These are phyloP conservation scores for Pseudogymnoascus sp. DNA, from an alignment of 2,329 filamentous ascomycete genomes.

Conservation along the genomic window DNA sequence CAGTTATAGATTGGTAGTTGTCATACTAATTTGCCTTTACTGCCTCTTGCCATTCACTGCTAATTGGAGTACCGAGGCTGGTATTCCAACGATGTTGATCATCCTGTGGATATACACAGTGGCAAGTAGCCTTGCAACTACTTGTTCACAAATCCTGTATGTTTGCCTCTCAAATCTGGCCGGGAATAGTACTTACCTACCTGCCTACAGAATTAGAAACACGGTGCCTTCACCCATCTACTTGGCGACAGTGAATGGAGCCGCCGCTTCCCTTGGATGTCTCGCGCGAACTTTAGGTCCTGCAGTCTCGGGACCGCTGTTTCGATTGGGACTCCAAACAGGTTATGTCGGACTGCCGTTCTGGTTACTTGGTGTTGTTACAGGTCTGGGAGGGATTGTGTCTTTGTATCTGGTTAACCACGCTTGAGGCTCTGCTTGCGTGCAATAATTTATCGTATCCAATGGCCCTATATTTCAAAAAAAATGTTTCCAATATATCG, in stretches of 20 bases:
- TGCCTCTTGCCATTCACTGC: neutral
- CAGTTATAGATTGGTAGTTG: neutral
- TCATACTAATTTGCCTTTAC: neutral
- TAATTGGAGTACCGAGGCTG: neutral
- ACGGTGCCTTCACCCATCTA: neutral
- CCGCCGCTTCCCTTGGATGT: constrained; percentile 3
- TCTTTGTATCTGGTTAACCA: neutral
- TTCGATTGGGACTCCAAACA: neutral
- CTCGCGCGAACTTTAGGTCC: constrained; percentile 5
- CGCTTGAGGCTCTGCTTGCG: neutral
- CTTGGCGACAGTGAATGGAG: constrained; percentile 6
- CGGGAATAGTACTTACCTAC: neutral
- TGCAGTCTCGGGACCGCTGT: neutral
- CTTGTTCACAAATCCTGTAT: neutral
- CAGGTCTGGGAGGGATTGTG: neutral
- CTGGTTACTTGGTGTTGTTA: constrained; percentile 3
- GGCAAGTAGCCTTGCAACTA: neutral
- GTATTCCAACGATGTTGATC: neutral
- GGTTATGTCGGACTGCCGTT: neutral
- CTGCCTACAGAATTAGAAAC: neutral
- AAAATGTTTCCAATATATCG: neutral
- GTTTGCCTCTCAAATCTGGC: neutral
- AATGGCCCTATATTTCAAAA: neutral
- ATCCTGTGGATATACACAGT: neutral
- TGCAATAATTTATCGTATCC: neutral